These are phyloP conservation scores for Grigorovia jiainica DNA, from an alignment of 805 yeast genomes.

Conservation along the genomic window DNA sequence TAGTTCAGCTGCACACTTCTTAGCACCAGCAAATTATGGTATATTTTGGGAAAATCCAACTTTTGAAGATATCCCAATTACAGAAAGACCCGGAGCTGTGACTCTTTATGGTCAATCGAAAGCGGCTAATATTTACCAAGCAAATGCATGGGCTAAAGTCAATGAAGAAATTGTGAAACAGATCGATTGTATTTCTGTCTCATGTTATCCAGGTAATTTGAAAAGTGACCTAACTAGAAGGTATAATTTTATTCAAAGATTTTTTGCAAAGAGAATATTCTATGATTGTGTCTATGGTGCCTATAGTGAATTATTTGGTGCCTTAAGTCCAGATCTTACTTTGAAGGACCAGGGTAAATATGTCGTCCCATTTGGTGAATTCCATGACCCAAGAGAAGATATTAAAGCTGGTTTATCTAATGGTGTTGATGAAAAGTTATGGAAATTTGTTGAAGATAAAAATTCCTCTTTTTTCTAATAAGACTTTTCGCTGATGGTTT, in stretches of 20 bases:
- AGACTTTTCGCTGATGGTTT: too few species aligned
- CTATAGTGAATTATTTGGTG: slow-evolving; percentile 31
- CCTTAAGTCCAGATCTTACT: slow-evolving; percentile 28
- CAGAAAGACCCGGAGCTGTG: slow-evolving; percentile 13
- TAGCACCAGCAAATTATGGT: slow-evolving; percentile 25
- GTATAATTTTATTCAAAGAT: slow-evolving; percentile 5
- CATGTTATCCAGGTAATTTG: slow-evolving; percentile 32
- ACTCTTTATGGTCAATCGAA: slow-evolving; percentile 32
- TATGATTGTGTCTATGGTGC: slow-evolving; percentile 27
- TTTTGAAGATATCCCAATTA: slow-evolving; percentile 12
- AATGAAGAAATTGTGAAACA: slow-evolving; percentile 16
- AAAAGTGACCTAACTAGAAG: slow-evolving; percentile 27
- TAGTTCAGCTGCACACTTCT: slow-evolving; percentile 28
- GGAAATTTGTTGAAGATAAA: slow-evolving; percentile 18
- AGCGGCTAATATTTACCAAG: slow-evolving; percentile 29
- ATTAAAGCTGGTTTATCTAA: slow-evolving; percentile 17
- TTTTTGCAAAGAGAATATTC: slow-evolving; percentile 6
- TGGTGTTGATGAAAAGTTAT: slow-evolving; percentile 22
- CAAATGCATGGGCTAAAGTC: slow-evolving; percentile 28
- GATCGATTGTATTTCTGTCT: slow-evolving; percentile 26
- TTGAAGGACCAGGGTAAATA: slow-evolving; percentile 26
- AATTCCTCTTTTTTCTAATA: slow-evolving; percentile 1
- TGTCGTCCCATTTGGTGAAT: slow-evolving; percentile 30
- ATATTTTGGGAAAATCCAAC: slow-evolving; percentile 26
- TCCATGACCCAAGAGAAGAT: slow-evolving; percentile 25